These are phyloP conservation scores for Apiospora koreana DNA, from an alignment of 2,329 filamentous ascomycete genomes.

Conservation along the genomic window DNA sequence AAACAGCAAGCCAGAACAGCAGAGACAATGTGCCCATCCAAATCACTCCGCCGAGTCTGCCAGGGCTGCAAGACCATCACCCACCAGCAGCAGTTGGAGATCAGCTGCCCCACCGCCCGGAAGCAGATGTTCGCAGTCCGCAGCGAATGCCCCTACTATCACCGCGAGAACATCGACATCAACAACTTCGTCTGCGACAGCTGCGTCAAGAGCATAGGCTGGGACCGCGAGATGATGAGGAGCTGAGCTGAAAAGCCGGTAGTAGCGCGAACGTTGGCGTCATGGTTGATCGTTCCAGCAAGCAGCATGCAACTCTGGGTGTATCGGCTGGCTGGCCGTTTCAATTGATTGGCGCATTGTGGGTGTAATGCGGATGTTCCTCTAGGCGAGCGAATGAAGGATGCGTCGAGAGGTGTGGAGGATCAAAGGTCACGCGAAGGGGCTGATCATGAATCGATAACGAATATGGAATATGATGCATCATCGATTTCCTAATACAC, in stretches of 20 bases:
- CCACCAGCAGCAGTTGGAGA: constrained; percentile 14
- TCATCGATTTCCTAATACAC: neutral
- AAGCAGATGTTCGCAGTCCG: constrained; percentile 12
- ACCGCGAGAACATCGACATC: constrained; percentile 13
- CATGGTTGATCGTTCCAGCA: neutral
- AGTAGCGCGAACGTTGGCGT: neutral
- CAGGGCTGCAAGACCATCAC: constrained; percentile 15
- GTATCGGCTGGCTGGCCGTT: neutral
- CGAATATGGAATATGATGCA: neutral
- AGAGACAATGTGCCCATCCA: constrained; percentile 16
- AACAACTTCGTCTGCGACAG: constrained; percentile 16
- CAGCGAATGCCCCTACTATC: constrained; percentile 16
- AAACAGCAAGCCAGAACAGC: neutral
- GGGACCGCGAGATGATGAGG: constrained; percentile 10
- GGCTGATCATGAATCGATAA: neutral
- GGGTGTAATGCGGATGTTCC: neutral
- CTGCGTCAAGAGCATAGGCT: constrained; percentile 14
- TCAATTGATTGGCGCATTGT: neutral
- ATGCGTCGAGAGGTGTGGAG: neutral
- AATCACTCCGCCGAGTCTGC: constrained; percentile 17
- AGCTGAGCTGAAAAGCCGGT: neutral
- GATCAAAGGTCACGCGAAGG: neutral
- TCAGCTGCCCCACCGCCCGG: constrained; percentile 15
- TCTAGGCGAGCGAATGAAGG: neutral
- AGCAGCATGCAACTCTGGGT: neutral